Base-by-base conservation (phyloP, 2,329 filamentous ascomycete species). In the Microthyrium microscopicum region DNA sequence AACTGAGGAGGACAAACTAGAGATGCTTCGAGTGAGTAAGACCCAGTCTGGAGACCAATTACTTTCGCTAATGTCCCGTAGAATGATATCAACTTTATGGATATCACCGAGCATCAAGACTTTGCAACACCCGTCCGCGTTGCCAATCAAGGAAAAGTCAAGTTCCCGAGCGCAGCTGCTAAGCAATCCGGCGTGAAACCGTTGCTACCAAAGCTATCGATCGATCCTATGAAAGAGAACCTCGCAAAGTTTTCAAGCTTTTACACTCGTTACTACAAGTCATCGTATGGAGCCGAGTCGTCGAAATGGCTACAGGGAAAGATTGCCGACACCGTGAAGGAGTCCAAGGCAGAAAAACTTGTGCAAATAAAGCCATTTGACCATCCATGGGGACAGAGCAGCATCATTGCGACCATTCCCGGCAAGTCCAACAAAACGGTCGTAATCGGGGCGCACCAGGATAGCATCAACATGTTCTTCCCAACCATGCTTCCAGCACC, bases 1-100 rank as follows among this genome's bases (percentile, higher is more conserved):
- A 20, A 91, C 82, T 0, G 87, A 95, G 48, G 81, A 93, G 22
- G 75, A 94, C 60, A 98, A 95, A 58, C 94, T 87, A 84, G 74
- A 77, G 54, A 61, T 95, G 42, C 76, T 79, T 49, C 68, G 83
- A 44, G 84, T 91, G 67, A 37, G 71, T 58, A 16, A 28, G 20
- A 11, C n/a, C n/a, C n/a, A n/a, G n/a, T 9, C 27, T 12, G 33
- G 11, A 8, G 9, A 7, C 11, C 19, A 9, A 22, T 8, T 16
- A 8, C 29, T 19, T 31, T 8, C 6, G 12, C 34, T 4, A 28
- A 40, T 29, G 12, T 16, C 11, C 15, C 13, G 3, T n/a, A 33
- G 26, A 19, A 28, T 20, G 84, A 84, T 47, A 66, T 76, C 44
- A 79, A 76, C 48, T 95, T 95, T 65, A 91, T 95, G 68, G 87